A percentile compares a stretch with the other conserved stretches of the same genome.
These are phyloP conservation scores for Cardamine occulta DNA, from an alignment of 345 rosid genomes.

Conservation along the genomic window DNA sequence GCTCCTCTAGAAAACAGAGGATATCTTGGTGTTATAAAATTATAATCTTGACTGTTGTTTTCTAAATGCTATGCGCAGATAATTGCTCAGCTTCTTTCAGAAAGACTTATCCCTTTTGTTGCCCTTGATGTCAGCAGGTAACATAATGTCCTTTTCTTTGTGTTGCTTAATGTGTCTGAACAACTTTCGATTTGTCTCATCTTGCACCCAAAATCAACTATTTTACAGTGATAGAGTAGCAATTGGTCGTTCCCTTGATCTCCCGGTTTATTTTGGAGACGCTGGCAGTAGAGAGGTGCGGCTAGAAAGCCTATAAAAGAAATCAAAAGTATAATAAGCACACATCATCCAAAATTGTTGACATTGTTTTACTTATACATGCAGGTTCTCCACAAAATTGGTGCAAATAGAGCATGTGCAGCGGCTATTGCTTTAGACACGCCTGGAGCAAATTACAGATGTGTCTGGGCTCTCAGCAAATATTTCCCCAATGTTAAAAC, in stretches of 20 bases:
- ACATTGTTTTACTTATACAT: not conserved
- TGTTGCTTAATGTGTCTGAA: not conserved
- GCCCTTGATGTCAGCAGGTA: slow-evolving; percentile 99
- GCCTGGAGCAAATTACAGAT: slow-evolving; percentile 98
- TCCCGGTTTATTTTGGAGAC: slow-evolving; percentile 97
- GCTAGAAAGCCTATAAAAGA: not conserved
- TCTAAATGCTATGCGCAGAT: slow-evolving; percentile 58
- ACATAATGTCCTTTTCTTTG: slow-evolving; percentile 12
- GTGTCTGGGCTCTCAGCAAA: slow-evolving; percentile 99
- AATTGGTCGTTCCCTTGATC: slow-evolving; percentile 89
- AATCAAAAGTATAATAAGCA: not conserved
- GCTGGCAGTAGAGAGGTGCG: slow-evolving; percentile 98
- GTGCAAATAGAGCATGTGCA: slow-evolving; percentile 96
- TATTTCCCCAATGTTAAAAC: slow-evolving; percentile 96
- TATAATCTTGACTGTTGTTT: not conserved
- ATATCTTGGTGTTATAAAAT: not conserved
- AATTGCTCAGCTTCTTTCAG: slow-evolving; percentile 99
- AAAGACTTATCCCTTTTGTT: slow-evolving; percentile 94
- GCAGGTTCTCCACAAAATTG: slow-evolving; percentile 92
- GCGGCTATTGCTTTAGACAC: slow-evolving; percentile 94
- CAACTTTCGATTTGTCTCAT: not conserved
- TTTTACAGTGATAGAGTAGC: slow-evolving; percentile 92
- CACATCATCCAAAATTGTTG: not conserved
- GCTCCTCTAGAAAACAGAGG: not conserved
- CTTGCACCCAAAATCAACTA: not conserved